Percentiles rank a stretch among this genome's conserved stretches.
Evolutionary conservation across 2,329 filamentous ascomycete genomes (phyloP).

Genomic region (Decorospora gaudefroyi): DNA sequence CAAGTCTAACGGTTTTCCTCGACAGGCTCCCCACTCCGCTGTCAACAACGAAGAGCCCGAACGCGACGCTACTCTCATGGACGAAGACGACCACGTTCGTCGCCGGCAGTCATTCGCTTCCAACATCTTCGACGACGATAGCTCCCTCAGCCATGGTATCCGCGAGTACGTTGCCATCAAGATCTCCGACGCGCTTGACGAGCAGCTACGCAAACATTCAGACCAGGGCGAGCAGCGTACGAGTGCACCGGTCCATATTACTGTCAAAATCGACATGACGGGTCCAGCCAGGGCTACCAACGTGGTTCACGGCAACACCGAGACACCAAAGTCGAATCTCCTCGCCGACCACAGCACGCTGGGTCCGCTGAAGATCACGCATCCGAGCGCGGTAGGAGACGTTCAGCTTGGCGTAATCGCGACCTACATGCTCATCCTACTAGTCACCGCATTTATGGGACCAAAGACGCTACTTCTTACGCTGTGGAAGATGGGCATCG

Average conservation of each 20-base stretch:
- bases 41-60: background rate
- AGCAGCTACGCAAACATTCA: background rate
- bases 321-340: background rate
- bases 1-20: background rate
- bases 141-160: conserved; percentile 1
- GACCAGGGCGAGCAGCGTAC: background rate
- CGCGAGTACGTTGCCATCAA: conserved; percentile 17
- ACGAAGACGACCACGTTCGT: background rate
- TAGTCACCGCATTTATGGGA: background rate
- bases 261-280: background rate
- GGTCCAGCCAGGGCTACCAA: background rate
- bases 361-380: background rate
- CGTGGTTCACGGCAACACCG: background rate
- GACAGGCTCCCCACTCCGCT: background rate
- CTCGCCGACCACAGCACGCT: background rate
- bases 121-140: conserved; percentile 8
- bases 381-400: background rate
- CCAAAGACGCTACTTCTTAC: conserved; percentile 1
- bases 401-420: background rate
- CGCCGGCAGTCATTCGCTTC: background rate
- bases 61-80: background rate
- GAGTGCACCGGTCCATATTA: background rate
- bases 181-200: conserved; percentile 1
- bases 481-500: conserved; percentile 5
- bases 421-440: background rate